Evolutionary conservation across 345 rosid genomes (phyloP), one percentile per base, ranked within the genome.

Genomic region (Linum lewisii): DNA sequence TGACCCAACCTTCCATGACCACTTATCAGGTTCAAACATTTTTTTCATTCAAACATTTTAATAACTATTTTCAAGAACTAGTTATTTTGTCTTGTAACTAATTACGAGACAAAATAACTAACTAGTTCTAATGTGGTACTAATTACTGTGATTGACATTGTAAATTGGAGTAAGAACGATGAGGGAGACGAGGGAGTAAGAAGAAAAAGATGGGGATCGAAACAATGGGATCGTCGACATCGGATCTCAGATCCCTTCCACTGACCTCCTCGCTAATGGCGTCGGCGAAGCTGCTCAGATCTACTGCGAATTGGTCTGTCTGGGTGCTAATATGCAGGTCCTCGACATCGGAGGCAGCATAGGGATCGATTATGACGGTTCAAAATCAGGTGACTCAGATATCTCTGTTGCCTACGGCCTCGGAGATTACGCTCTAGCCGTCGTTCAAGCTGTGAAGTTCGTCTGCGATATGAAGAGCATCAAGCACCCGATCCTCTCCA

Each of bases 291-390:
- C 96, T 18, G 83, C 96, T 0, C 98, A 92, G 76, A 83, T 92
- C 68, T 92, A 84, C 42, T 86, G 87, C n/a, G 98, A 92, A 62
- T 71, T 92, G n/a, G 70, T 77, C 68, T 95, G 95, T 51, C 87
- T 92, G 0, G 98, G 98, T 51, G 96, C 98, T 0, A 37, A 71
- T 26, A 92, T 92, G 98, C 68, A 73, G 19, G 81, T 92, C 6
- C 69, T 88, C 24, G 96, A 92, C 49, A 82, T 86, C 24, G 96
- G 93, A 49, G 98, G 98, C 3, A 96, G 96, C 8, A 73, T 92
- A 11, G 98, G 96, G 32, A 83, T 92, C 0, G 98, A 92, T 63
- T 92, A 92, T 22, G 98, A 92, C 44, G 98, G 98, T 14, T 88
- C 98, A 45, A 88, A 86, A 73, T 83, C 98, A 0, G 84, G 84